Evolutionary conservation across 2,329 filamentous ascomycete genomes (phyloP), one percentile per base, ranked within the genome.

Genomic region (Westerdykella ornata): DNA sequence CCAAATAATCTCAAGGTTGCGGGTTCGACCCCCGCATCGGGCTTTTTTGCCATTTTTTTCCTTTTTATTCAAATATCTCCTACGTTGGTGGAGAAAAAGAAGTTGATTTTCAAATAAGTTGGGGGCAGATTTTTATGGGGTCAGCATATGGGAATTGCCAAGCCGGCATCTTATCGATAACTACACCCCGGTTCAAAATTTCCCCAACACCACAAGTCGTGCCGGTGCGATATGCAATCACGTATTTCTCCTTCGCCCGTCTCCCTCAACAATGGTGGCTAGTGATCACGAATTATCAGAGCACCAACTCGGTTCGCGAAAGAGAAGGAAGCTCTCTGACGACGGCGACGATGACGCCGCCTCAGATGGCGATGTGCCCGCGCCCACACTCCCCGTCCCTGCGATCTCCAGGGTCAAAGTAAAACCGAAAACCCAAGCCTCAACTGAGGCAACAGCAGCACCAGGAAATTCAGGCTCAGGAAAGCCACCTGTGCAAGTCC

Each of bases 1-100:
- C 8, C 8, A 9, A 26, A 26, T n/a, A 22, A 26, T 26, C 70
- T 72, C 67, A 71, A 72, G 70, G 68, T 66, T 72, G 68, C 66
- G 69, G 69, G 73, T 76, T 74, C 71, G 69, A 72, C 68, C 69
- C 69, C 70, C 69, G 66, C 68, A 48, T 53, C 43, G 40, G 50
- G 50, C 49, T 52, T 26, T 9, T 13, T 33, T 33, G 28, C 9
- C 28, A 30, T 30, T 33, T 33, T 15, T 8, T 8, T 33, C 31
- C 8, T 33, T 18, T 15, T 33, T 26, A 8, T 11, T 26, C 22
- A 3, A 26, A 11, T 26, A 26, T 26, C 22, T 26, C 12, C 7
- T 4, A 11, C 7, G 22, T 7, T 26, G 22, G 22, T 11, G 7
- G 12, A 26, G 7, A 2, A 9, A 26, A 5, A 5, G 5, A 22